Conservation (phyloP, 2,329 filamentous ascomycete genomes). For the Zymoseptoria ardabiliae region DNA sequence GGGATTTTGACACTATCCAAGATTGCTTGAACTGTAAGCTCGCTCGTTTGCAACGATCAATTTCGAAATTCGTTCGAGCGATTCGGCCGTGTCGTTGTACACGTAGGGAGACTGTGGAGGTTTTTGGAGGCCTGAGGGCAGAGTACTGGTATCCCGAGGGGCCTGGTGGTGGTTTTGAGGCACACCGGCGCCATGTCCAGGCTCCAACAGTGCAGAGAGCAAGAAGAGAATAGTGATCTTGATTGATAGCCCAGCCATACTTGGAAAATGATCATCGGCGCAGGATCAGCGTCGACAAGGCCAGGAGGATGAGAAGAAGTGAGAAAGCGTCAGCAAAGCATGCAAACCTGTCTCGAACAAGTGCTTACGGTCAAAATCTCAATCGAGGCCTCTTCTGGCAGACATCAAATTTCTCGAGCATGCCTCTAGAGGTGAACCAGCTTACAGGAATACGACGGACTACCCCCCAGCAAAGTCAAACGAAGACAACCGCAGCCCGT, state of each 20-base stretch:
- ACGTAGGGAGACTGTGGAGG: conserved; percentile 68
- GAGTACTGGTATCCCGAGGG: neutral
- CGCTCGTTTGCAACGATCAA: conserved; percentile 51
- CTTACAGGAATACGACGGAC: too few species aligned
- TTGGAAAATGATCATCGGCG: neutral
- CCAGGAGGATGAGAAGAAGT: neutral
- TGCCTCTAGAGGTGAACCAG: too few species aligned
- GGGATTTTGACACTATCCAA: conserved; percentile 45
- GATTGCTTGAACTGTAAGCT: conserved; percentile 55
- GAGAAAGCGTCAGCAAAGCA: neutral
- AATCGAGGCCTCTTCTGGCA: too few species aligned
- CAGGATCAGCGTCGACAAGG: neutral
- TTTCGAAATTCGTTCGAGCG: conserved; percentile 59
- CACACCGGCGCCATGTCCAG: neutral
- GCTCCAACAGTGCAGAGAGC: neutral
- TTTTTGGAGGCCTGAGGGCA: conserved; percentile 54
- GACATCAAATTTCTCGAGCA: too few species aligned
- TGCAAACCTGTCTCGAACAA: neutral
- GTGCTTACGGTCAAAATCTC: too few species aligned
- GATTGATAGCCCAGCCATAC: neutral
- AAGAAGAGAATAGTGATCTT: neutral
- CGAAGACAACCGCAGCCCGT: too few species aligned
- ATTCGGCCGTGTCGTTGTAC: conserved; percentile 64
- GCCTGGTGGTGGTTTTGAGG: neutral
- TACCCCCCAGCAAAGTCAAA: too few species aligned